Base-by-base conservation (phyloP, 805 yeast species). In the Barnettozyma sp. region DNA sequence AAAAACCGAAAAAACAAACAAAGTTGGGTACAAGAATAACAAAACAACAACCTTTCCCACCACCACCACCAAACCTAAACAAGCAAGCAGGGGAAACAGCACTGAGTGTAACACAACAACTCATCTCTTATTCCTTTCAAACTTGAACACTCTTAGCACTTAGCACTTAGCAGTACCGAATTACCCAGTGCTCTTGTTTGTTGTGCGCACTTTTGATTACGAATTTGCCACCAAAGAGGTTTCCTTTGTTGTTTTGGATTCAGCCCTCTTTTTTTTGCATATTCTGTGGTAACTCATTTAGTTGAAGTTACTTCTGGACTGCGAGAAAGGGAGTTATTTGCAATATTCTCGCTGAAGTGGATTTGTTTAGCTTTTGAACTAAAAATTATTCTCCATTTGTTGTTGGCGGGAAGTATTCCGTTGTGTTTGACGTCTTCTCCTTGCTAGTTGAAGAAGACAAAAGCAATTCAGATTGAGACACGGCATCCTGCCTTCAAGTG, bases 221-320 rank as follows among this genome's bases (percentile, higher is more conserved):
- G 38, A 38, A 34, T 41, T 38, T 25, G 32, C 29, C 32, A 28
- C 29, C 39, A 31, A 39, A 33, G 33, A 13, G 30, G 39, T 29
- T 7, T 13, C 26, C 19, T 17, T 21, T 11, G 21, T 21, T 11
- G 21, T 25, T 13, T 17, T 23, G 29, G 19, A 35, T 19, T 22
- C 21, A 19, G 14, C 16, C 23, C 12, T 13, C 17, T 20, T 20
- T 25, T 11, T 28, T 25, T n/a, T n/a, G n/a, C n/a, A n/a, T n/a
- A n/a, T n/a, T n/a, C n/a, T n/a, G n/a, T n/a, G 23, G 32, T n/a
- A 41, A 44, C 49, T 43, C 49, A 45, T 45, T 45, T 37, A 37
- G 42, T 44, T 43, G 48, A 29, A 33, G 48, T 44, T 45, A 46
- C 33, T 33, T 15, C n/a, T 26, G 23, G 23, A 13, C n/a, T n/a